Percentiles rank a stretch among this genome's conserved stretches.
Conservation (phyloP, 2,329 filamentous ascomycete genomes). For the Penicillium hesseltinei region DNA sequence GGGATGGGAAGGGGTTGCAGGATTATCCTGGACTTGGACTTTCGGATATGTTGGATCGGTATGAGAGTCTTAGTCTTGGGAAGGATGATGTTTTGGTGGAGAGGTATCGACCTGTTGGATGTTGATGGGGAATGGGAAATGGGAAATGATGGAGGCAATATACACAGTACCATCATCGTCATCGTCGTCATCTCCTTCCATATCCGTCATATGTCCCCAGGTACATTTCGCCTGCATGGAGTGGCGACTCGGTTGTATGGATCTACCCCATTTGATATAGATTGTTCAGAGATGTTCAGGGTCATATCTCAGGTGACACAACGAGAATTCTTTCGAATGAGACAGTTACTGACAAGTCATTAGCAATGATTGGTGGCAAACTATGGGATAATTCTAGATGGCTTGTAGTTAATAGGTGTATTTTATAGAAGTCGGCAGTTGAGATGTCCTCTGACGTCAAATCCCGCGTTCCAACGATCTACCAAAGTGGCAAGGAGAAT, state of each 20-base stretch:
- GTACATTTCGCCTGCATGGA: background rate
- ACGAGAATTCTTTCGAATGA: background rate
- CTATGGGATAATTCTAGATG: background rate
- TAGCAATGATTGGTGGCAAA: background rate
- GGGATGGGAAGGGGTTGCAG: conserved; percentile 19
- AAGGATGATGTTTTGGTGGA: conserved; percentile 32
- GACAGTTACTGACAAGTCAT: background rate
- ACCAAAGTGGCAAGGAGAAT: background rate
- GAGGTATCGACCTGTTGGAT: conserved; percentile 13
- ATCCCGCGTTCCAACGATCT: background rate
- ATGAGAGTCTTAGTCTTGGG: conserved; percentile 40
- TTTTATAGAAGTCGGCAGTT: background rate
- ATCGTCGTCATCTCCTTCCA: background rate
- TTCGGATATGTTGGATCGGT: conserved; percentile 40
- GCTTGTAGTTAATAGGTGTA: background rate
- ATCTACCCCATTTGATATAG: background rate
- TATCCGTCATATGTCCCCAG: background rate
- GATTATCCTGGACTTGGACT: conserved; percentile 30
- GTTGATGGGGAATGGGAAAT: background rate
- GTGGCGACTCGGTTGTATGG: background rate
- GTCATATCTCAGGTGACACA: background rate
- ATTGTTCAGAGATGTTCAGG: background rate
- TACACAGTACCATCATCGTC: background rate
- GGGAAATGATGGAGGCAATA: background rate
- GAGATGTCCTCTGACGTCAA: conserved; percentile 4